Base-by-base conservation (phyloP, 345 rosid genomes). In the Capsella bursapastoris region DNA sequence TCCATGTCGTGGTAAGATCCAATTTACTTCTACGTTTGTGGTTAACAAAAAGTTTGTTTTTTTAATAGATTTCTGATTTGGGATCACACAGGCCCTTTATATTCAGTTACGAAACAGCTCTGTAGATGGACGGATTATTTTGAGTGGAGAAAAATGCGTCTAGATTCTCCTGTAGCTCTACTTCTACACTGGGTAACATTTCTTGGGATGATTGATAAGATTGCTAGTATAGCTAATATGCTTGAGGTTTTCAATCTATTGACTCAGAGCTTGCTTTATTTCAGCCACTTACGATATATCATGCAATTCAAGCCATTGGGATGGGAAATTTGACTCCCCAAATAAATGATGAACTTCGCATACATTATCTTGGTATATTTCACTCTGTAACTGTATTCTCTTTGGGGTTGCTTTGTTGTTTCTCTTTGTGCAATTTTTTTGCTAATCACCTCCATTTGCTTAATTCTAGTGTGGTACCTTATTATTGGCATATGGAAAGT, bases 111-210 rank as follows among this genome's bases (percentile, higher is more conserved):
- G 31, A 76, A 66, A 12, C 55, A 45, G 68, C 72, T 92, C 65
- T 66, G 59, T 34, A 67, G 78, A 71, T 95, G 96, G 98, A 72
- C 45, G 58, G 90, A 90, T 69, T 90, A 89, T 79, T 95, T 80
- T 51, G 88, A 82, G 62, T 92, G 98, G 98, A 89, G 96, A 73
- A 55, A 82, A 83, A 82, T 95, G 59, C 94, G 94, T 4, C 56
- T 90, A 13, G 71, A 84, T 80, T 95, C 99, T 48, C 96, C 98
- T 47, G 88, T 80, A 74, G 90, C 96, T 76, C 74, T 95, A 75
- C 90, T 92, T 78, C 97, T 95, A 66, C 98, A 92, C 73, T 92
- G 96, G 97, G 99, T 95, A 94, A 72, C 45, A 15, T 52, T 34
- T 66, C 64, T 66, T 71, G 0, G 58, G 12, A 35, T 65, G 35